A percentile compares a stretch with the other conserved stretches of the same genome.
Evolutionary conservation across 169 alveolate genomes (phyloP).

Genomic region (Babesia bigemina): DNA sequence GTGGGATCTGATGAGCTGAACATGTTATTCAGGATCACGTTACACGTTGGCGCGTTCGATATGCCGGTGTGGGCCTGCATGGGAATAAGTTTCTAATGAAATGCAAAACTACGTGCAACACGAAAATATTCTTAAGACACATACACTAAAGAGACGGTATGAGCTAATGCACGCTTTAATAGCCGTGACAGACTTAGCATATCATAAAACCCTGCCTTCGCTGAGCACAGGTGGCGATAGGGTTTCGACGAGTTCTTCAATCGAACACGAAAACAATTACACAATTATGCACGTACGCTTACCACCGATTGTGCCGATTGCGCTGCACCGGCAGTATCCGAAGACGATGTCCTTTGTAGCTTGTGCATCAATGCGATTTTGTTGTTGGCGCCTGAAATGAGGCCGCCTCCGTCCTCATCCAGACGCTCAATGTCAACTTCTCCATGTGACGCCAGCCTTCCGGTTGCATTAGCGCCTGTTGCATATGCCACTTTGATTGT

Average conservation of each 20-base stretch:
- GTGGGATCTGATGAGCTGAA: conserved; percentile 77
- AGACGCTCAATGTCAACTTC: conserved; percentile 67
- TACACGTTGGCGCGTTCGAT: conserved; percentile 53
- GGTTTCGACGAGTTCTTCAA: background rate
- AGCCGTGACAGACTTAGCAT: too few relatives aligned
- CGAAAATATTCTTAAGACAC: background rate
- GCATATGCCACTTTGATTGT: conserved; percentile 83
- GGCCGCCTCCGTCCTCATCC: conserved; percentile 76
- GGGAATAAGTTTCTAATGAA: background rate
- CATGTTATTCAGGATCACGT: conserved; percentile 82
- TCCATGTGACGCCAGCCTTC: conserved; percentile 45
- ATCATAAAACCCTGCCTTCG: too few relatives aligned
- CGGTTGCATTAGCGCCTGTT: conserved; percentile 20
- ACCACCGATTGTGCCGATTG: conserved; percentile 1
- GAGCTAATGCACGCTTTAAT: background rate
- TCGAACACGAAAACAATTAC: background rate
- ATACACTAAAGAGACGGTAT: too few relatives aligned
- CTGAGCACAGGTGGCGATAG: too few relatives aligned
- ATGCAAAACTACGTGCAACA: background rate
- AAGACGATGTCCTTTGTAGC: conserved; percentile 62
- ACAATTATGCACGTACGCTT: background rate
- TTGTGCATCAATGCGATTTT: conserved; percentile 83
- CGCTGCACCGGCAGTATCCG: background rate
- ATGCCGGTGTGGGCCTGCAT: conserved; percentile 31
- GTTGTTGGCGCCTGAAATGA: conserved; percentile 80